Evolutionary conservation across 208 protist genomes (phyloP).

Genomic region (Wallacemonas sp.): DNA sequence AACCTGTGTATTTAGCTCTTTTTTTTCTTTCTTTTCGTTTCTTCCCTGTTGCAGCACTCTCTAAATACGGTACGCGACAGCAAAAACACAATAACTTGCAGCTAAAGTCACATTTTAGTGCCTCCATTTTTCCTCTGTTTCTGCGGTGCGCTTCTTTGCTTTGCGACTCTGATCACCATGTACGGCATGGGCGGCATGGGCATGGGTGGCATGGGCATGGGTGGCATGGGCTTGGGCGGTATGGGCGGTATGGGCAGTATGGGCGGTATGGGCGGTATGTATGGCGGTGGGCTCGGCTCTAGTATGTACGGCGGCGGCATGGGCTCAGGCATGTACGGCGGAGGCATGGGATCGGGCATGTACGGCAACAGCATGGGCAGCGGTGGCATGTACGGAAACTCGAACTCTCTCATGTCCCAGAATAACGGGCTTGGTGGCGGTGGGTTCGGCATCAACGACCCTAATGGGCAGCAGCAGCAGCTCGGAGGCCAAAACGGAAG

Average conservation of each 20-base stretch:
- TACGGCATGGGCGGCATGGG: slow-evolving; percentile 1
- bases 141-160: slow-evolving; percentile 6
- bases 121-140: slow-evolving; percentile 10
- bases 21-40: no score
- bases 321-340: slow-evolving; percentile 36
- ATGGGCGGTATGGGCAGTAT: slow-evolving; percentile 1
- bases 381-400: slow-evolving; percentile 31
- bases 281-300: slow-evolving; percentile 17
- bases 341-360: slow-evolving; percentile 29
- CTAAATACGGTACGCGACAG: no score
- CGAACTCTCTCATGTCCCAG: slow-evolving; percentile 16
- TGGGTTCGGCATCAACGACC: slow-evolving; percentile 3
- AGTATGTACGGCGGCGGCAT: slow-evolving; percentile 32
- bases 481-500: slow-evolving; percentile 11
- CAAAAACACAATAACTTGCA: no score
- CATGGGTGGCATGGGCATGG: slow-evolving; percentile 23
- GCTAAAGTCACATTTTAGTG: no score
- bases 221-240: slow-evolving; percentile 25
- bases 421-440: slow-evolving; percentile 22
- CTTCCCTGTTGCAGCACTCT: no score
- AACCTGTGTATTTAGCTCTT: no score
- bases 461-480: slow-evolving; percentile 17
- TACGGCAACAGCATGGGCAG: slow-evolving; percentile 26
- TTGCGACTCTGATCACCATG: neutral
- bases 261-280: slow-evolving; percentile 18